Percentiles rank a stretch among this genome's conserved stretches.
Conservation (phyloP, 2,329 filamentous ascomycete genomes). For the Xylariaceae sp. region DNA sequence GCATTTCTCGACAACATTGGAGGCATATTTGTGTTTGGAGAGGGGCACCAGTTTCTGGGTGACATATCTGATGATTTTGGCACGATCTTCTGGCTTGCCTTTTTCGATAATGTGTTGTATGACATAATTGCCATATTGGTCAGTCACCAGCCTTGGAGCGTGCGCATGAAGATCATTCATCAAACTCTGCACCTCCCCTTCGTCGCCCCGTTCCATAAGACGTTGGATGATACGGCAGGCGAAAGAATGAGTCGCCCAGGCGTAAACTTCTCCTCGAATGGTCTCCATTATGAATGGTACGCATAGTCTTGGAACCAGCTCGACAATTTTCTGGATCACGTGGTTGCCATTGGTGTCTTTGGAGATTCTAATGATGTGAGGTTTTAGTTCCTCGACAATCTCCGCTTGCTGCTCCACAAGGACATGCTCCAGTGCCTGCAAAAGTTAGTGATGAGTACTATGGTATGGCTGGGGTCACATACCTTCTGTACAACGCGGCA, state of each 20-base stretch:
- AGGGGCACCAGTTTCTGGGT: conserved; percentile 68
- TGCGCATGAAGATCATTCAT: conserved; percentile 76
- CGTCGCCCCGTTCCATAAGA: conserved; percentile 79
- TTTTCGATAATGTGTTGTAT: conserved; percentile 86
- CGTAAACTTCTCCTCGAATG: conserved; percentile 71
- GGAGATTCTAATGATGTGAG: conserved; percentile 72
- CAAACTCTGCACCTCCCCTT: conserved; percentile 67
- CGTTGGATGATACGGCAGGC: conserved; percentile 92
- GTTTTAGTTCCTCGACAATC: conserved; percentile 78
- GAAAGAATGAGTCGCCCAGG: conserved; percentile 75
- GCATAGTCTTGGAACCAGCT: conserved; percentile 71
- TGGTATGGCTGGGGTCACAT: conserved; percentile 18
- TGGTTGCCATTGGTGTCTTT: conserved; percentile 93
- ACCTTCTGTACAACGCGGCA: conserved; percentile 96
- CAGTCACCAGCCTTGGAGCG: conserved; percentile 69
- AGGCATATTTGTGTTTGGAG: conserved; percentile 95
- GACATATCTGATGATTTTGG: conserved; percentile 71
- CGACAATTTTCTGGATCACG: conserved; percentile 91
- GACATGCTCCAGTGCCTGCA: conserved; percentile 80
- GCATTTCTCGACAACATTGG: conserved; percentile 95
- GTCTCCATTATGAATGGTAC: conserved; percentile 83
- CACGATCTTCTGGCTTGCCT: conserved; percentile 69
- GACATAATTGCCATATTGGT: conserved; percentile 96
- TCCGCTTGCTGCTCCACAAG: conserved; percentile 87
- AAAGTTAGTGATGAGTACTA: conserved; percentile 22